Evolutionary conservation across 306 rosid species (phyloP).

Genomic region (Citrullus colocynthis): DNA sequence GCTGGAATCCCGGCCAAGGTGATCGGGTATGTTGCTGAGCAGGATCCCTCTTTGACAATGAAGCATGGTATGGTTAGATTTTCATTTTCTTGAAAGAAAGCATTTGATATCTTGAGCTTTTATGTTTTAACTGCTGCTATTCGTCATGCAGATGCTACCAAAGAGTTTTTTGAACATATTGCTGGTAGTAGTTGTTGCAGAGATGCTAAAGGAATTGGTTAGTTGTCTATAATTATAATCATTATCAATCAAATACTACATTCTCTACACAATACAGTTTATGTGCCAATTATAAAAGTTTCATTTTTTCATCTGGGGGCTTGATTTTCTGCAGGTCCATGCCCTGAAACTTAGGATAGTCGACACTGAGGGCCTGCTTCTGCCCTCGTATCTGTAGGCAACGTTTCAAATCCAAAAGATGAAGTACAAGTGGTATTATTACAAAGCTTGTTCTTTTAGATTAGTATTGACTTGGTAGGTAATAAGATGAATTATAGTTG

Average conservation of each 20-base stretch:
- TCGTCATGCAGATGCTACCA: slow-evolving; percentile 60
- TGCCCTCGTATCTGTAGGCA: not conserved
- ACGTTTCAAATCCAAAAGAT: not conserved
- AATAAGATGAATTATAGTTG: not conserved
- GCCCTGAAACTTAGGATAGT: not conserved
- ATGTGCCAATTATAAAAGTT: not conserved
- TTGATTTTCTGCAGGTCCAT: not conserved
- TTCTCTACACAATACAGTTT: not conserved
- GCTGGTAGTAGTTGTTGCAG: slow-evolving; percentile 28
- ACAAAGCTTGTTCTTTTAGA: not conserved
- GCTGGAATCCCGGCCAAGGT: slow-evolving; percentile 82
- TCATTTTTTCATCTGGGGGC: not conserved
- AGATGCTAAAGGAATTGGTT: slow-evolving; percentile 41
- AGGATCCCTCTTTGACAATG: slow-evolving; percentile 80
- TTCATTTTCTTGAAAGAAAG: not conserved
- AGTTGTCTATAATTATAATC: slow-evolving; percentile 6
- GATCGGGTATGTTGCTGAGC: slow-evolving; percentile 53
- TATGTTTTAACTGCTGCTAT: not conserved
- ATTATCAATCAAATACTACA: not conserved
- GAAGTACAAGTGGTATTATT: not conserved
- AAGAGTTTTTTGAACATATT: slow-evolving; percentile 43
- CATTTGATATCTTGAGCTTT: not conserved
- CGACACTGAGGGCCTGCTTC: not conserved
- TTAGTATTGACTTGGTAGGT: not conserved
- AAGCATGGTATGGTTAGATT: slow-evolving; percentile 64